Evolutionary conservation across 2,329 filamentous ascomycete genomes (phyloP), one percentile per base, ranked within the genome.

Genomic region (Lachnellula suecica): DNA sequence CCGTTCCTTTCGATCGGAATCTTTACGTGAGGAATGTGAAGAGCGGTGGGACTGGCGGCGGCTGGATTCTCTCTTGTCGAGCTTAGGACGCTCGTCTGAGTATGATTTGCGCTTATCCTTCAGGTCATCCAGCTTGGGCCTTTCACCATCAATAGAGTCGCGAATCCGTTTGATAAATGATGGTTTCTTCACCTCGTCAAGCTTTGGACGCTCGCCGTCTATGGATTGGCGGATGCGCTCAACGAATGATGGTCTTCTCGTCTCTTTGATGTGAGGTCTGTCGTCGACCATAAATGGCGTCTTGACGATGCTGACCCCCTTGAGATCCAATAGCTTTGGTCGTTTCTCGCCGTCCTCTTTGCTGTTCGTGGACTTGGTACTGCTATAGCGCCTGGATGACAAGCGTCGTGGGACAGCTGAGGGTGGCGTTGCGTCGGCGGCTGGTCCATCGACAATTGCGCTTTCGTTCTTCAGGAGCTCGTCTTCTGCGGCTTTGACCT

Each of bases 281-380:
- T 58, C 47, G 9, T 47, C 57, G 4, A 52, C 54, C 29, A 66
- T 53, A 29, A 66, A 61, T 11, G 59, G 55, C 6, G 49, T 58
- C 40, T 59, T 63, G 9, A 66, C 63, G 5, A 63, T 55, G 49
- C 62, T 64, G 37, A 62, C 54, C 5, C 61, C 60, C 31, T 58
- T 60, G 34, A 61, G 22, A 13, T 52, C 59, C 23, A 63, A 23
- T 7, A 64, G 35, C 17, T 57, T 61, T 5, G 54, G 57, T 40
- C 50, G 50, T 17, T 56, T 59, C 4, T 57, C 56, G 4, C 24
- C 31, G n/a, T 58, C 54, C 8, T 54, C 54, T 50, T 47, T 59
- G 22, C 51, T 52, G 8, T 34, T 48, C 8, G 49, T 43, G 15
- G 25, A 49, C 24, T 44, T 56, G 1, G 54, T 52, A 20, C 43